phyloP scores from a whole-genome alignment of 768 basidiomycete species.

The Termitomyces sp. region DNA sequence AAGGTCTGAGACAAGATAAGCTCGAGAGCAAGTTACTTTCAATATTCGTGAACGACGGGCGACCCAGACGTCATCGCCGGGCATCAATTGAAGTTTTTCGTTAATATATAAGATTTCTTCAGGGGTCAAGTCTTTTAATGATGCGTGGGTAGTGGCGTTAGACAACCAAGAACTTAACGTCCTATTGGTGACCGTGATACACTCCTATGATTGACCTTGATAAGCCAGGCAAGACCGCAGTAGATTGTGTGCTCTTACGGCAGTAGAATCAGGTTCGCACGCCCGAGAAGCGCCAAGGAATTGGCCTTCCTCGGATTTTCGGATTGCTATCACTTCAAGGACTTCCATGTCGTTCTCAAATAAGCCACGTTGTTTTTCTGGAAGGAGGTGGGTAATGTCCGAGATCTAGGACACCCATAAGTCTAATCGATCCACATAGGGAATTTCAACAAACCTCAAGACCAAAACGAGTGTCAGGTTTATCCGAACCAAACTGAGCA shows the following conservation, averaged over 20 bases:
- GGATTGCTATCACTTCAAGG: conserved; percentile 43
- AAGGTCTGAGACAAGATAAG: conserved; percentile 16
- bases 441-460: conserved; percentile 56
- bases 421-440: conserved; percentile 9
- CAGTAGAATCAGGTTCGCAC: conserved; percentile 21
- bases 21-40: conserved; percentile 35
- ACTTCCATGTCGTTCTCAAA: conserved; percentile 26
- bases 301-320: conserved; percentile 27
- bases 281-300: conserved; percentile 38
- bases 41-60: conserved; percentile 42
- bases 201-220: conserved; percentile 32
- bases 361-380: conserved; percentile 20
- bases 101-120: conserved; percentile 29
- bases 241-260: conserved; percentile 19
- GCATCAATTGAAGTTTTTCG: conserved; percentile 33
- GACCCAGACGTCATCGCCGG: conserved; percentile 56
- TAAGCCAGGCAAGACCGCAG: conserved; percentile 9
- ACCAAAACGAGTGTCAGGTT: conserved; percentile 87
- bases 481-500: conserved; percentile 84
- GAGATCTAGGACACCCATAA: conserved; percentile 30
- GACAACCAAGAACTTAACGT: conserved; percentile 44
- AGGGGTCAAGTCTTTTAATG: conserved; percentile 13
- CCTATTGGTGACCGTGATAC: conserved; percentile 38
- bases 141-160: conserved; percentile 20
- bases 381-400: conserved; percentile 34